Percentiles rank a stretch among this genome's conserved stretches.
These are phyloP conservation scores for Keithomyces neogunnii DNA, from an alignment of 2,329 filamentous ascomycete genomes.

Conservation along the genomic window DNA sequence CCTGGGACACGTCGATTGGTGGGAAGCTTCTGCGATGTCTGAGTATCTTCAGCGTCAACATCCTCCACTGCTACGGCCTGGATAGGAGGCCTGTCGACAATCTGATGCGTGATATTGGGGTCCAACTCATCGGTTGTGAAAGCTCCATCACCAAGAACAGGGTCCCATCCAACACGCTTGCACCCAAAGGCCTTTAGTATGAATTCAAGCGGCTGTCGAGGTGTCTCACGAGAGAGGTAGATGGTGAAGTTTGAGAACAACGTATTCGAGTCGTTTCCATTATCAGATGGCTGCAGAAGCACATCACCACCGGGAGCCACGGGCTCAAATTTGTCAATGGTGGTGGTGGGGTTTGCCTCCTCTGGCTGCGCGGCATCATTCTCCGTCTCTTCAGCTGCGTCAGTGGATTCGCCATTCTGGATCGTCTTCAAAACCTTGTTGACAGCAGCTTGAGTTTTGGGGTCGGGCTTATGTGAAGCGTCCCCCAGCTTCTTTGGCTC, in stretches of 20 bases:
- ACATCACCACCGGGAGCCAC: slow-evolving; percentile 77
- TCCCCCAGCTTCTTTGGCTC: slow-evolving; percentile 44
- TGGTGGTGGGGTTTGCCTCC: slow-evolving; percentile 36
- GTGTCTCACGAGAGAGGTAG: slow-evolving; percentile 89
- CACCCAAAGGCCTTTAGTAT: slow-evolving; percentile 90
- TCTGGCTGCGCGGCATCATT: slow-evolving; percentile 30
- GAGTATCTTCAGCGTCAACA: slow-evolving; percentile 48
- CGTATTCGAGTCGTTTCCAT: slow-evolving; percentile 58
- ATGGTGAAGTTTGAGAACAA: slow-evolving; percentile 86
- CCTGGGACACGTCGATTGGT: slow-evolving; percentile 75
- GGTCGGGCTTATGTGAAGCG: slow-evolving; percentile 44
- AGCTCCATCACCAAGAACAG: slow-evolving; percentile 80
- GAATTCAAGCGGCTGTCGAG: slow-evolving; percentile 84
- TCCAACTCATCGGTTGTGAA: slow-evolving; percentile 88
- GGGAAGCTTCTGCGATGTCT: slow-evolving; percentile 49
- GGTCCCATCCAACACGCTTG: slow-evolving; percentile 92
- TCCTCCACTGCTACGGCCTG: slow-evolving; percentile 46
- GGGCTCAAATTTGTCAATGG: slow-evolving; percentile 87
- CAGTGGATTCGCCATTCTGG: slow-evolving; percentile 42
- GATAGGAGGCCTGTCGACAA: slow-evolving; percentile 81
- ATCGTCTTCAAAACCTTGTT: slow-evolving; percentile 62
- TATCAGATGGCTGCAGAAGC: slow-evolving; percentile 66
- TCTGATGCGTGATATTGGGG: slow-evolving; percentile 86
- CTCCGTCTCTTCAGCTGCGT: slow-evolving; percentile 23
- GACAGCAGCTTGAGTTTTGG: slow-evolving; percentile 56